phyloP scores from a whole-genome alignment of 306 rosid genomes.

The Prunus kanzakura region DNA sequence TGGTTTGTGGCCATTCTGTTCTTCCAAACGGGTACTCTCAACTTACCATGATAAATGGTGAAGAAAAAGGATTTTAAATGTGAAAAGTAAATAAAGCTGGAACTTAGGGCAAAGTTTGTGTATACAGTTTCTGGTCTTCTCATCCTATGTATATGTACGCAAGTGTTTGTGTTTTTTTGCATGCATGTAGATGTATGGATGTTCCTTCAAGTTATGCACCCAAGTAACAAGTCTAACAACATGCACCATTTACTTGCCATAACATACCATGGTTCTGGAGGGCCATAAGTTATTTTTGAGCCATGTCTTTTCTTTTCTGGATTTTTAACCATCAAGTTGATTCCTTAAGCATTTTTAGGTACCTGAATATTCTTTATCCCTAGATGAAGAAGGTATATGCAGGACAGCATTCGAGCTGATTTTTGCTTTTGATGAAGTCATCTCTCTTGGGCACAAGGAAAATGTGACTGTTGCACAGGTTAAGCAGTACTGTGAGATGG shows the following conservation, averaged over 20 bases:
- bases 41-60: neutral
- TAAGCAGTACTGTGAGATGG: constrained; percentile 92
- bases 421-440: constrained; percentile 95
- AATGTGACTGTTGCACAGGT: constrained; percentile 83
- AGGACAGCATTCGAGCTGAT: constrained; percentile 84
- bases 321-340: constrained; percentile 8
- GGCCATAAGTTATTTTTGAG: neutral
- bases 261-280: neutral
- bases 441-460: constrained; percentile 94
- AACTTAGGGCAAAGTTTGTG: neutral
- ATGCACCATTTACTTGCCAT: neutral
- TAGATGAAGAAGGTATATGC: constrained; percentile 93
- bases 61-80: neutral
- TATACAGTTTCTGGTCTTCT: neutral
- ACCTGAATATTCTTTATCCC: constrained; percentile 83
- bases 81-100: neutral
- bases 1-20: neutral
- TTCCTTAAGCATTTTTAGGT: constrained; percentile 69
- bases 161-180: neutral
- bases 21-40: neutral
- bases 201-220: neutral
- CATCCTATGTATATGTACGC: neutral
- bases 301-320: neutral
- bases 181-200: neutral
- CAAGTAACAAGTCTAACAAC: neutral